Conservation (phyloP, 108 stramenopile genomes). For the Discostella stelligeroides region DNA sequence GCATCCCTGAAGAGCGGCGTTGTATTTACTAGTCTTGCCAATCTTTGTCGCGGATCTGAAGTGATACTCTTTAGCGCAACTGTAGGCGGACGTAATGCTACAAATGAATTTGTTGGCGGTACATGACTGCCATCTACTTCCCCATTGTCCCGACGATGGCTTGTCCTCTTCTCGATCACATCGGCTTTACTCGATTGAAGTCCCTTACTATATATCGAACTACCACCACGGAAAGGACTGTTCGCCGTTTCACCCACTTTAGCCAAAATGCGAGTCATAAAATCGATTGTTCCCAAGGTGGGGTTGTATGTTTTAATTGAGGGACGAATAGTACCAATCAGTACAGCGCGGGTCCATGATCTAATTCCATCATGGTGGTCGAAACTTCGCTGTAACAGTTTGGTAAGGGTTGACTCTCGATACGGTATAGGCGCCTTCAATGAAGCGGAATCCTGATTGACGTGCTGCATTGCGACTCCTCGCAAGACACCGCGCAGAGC, state of each 20-base stretch:
- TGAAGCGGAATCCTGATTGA: not conserved
- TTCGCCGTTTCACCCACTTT: constrained; percentile 55
- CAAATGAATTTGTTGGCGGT: not conserved
- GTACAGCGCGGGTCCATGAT: constrained; percentile 40
- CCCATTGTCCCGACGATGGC: not conserved
- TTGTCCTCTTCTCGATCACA: not conserved
- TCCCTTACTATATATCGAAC: not conserved
- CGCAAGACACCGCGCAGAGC: constrained; percentile 55
- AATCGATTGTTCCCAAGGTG: constrained; percentile 69
- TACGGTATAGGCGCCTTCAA: constrained; percentile 48
- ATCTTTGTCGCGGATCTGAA: constrained; percentile 81
- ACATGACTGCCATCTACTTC: not conserved
- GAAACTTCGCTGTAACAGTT: constrained; percentile 75
- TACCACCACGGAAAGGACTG: constrained; percentile 49
- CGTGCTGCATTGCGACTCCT: constrained; percentile 30
- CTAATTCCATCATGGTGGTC: constrained; percentile 37
- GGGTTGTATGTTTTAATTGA: constrained; percentile 57
- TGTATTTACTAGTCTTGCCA: constrained; percentile 62
- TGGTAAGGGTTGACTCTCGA: constrained; percentile 75
- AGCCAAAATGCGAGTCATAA: constrained; percentile 55
- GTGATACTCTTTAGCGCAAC: constrained; percentile 60
- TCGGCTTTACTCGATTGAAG: not conserved
- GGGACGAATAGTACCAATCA: constrained; percentile 64
- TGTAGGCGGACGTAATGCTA: constrained; percentile 19
- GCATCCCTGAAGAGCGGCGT: constrained; percentile 17